Conservation (phyloP, 2,329 filamentous ascomycete species). For the Monosporascus sp. region DNA sequence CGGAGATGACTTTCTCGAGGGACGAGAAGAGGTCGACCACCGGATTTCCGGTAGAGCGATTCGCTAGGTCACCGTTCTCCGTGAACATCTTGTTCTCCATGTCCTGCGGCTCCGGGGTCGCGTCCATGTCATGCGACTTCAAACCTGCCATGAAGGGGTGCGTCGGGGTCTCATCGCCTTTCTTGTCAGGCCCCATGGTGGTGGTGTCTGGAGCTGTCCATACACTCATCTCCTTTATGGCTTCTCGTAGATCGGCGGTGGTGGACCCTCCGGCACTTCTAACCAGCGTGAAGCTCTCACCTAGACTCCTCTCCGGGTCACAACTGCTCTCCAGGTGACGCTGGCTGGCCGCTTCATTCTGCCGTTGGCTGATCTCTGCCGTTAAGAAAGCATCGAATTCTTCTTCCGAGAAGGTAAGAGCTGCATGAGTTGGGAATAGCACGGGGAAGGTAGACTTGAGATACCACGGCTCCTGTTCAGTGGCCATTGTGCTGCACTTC, state of each 20-base stretch:
- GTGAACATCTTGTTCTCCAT: constrained; percentile 45
- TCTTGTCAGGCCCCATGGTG: not conserved
- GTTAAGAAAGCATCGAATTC: constrained; percentile 30
- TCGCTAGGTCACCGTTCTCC: constrained; percentile 45
- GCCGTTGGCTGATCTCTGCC: constrained; percentile 15
- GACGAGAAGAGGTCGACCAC: constrained; percentile 52
- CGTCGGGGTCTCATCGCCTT: not conserved
- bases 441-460: constrained; percentile 34
- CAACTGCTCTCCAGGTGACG: not conserved
- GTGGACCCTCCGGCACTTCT: constrained; percentile 4
- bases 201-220: not conserved
- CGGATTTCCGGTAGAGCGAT: constrained; percentile 37
- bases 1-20: constrained; percentile 36
- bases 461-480: constrained; percentile 29
- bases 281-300: constrained; percentile 7
- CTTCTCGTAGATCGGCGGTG: constrained; percentile 8
- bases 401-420: constrained; percentile 24
- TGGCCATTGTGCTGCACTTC: not conserved
- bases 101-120: constrained; percentile 2
- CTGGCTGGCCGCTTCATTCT: not conserved
- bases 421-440: constrained; percentile 31
- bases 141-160: constrained; percentile 33
- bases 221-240: constrained; percentile 2
- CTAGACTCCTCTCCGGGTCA: not conserved
- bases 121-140: constrained; percentile 10